Evolutionary conservation across 768 basidiomycete species (phyloP), one percentile per base, ranked within the genome.

Genomic region (Boletellus ananiceps): DNA sequence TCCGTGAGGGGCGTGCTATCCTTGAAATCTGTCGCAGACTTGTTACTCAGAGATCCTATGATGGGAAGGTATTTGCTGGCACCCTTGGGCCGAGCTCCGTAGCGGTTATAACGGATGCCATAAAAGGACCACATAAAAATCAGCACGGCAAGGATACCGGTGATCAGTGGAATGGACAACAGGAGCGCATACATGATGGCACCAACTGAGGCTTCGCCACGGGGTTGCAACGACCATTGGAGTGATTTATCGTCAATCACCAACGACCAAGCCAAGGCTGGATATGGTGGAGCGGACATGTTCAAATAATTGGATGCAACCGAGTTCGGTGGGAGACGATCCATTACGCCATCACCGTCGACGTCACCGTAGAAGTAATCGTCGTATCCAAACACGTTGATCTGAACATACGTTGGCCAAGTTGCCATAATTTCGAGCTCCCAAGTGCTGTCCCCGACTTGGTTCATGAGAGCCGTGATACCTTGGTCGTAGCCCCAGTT

Each of bases 91-190:
- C 86, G 82, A 57, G 86, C 82, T 70, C 93, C 93, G 71, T 84
- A 95, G 67, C 84, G 84, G 69, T 96, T 96, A 74, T 93, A 85
- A 64, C 81, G 91, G 74, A 96, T 95, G 27, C 92, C 91, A 61
- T 96, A 96, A 79, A 96, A 96, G 6, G 86, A 84, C 84, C 88
- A 93, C 83, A 93, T 88, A 80, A 96, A 96, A 68, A 93, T 64
- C 44, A 84, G 62, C 40, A 91, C 90, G 14, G 93, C 91, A 43
- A 90, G 74, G 13, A 80, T 78, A 51, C 83, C 93, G 16, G 93
- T 93, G 67, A 95, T 79, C 55, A 93, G 70, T 5, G 93, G 93
- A 51, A 95, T 89, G 36, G 82, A 58, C 27, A 87, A 74, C 39
- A 95, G 76, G 35, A 95, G 79, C 1, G 83, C 91, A 61, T 86